Percentiles rank a stretch among this genome's conserved stretches.
Evolutionary conservation across 163 green algal species (phyloP).

Genomic region (Chlamydomonas reinhardtii): DNA sequence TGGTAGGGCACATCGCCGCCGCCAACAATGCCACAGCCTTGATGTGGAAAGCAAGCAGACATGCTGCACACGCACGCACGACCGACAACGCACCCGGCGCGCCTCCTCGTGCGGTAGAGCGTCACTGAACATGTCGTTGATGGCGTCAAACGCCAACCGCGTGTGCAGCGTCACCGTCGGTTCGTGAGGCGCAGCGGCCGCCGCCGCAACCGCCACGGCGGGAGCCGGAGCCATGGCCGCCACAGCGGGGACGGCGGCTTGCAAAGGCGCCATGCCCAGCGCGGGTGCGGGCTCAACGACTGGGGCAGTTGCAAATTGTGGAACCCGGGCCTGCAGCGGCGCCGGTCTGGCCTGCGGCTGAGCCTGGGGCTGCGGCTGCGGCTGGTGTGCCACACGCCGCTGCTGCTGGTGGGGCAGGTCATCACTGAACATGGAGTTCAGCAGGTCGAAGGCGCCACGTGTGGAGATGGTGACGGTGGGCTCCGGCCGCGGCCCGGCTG

Average conservation of each 20-base stretch:
- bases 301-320: not conserved
- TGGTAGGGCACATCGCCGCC: too few species aligned
- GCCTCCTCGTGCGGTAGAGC: constrained; percentile 53
- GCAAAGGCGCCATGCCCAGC: not conserved
- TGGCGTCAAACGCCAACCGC: constrained; percentile 66
- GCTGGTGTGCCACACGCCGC: not conserved
- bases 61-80: too few species aligned
- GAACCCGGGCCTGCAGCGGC: not conserved
- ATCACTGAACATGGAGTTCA: constrained; percentile 84
- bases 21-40: too few species aligned
- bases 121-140: constrained; percentile 82
- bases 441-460: constrained; percentile 69
- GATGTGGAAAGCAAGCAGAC: too few species aligned
- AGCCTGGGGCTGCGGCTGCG: not conserved
- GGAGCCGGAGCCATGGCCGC: not conserved
- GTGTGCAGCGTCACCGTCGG: constrained; percentile 81
- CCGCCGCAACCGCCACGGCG: not conserved
- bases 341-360: not conserved
- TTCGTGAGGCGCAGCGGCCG: constrained; percentile 39
- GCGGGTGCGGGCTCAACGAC: too few species aligned
- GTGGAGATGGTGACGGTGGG: constrained; percentile 83
- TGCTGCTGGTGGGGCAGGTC: constrained; percentile 35
- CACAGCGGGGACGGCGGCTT: not conserved
- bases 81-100: not conserved
- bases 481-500: constrained; percentile 22